A percentile compares a stretch with the other conserved stretches of the same genome.
Conservation (phyloP, 2,329 filamentous ascomycete genomes). For the Emydomyces testavorans region DNA sequence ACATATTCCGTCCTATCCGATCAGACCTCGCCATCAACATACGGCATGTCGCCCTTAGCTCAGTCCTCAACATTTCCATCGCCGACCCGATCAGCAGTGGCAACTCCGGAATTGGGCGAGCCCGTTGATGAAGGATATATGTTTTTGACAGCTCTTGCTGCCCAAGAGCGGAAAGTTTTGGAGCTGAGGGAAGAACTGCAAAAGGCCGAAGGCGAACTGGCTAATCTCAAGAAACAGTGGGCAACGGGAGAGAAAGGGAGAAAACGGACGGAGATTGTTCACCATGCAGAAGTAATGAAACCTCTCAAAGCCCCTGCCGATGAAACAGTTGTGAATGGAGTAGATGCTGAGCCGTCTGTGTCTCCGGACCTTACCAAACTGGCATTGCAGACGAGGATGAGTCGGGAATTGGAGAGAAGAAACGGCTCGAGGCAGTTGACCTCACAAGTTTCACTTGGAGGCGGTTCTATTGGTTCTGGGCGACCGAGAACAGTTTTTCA, state of each 20-base stretch:
- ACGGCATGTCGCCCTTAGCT: slow-evolving; percentile 26
- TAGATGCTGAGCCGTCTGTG: slow-evolving; percentile 15
- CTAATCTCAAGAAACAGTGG: slow-evolving; percentile 72
- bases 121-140: slow-evolving; percentile 45
- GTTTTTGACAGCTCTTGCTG: slow-evolving; percentile 80
- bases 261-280: slow-evolving; percentile 57
- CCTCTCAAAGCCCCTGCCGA: slow-evolving; percentile 36
- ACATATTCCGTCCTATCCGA: slow-evolving; percentile 21
- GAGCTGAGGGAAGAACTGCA: slow-evolving; percentile 84
- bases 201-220: slow-evolving; percentile 67
- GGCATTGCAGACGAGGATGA: slow-evolving; percentile 27
- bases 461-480: not conserved
- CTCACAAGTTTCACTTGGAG: slow-evolving; percentile 25
- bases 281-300: slow-evolving; percentile 49
- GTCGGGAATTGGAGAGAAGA: slow-evolving; percentile 58
- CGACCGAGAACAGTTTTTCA: slow-evolving; percentile 54
- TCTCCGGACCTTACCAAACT: slow-evolving; percentile 18
- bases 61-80: slow-evolving; percentile 27
- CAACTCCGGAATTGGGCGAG: slow-evolving; percentile 15
- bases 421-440: slow-evolving; percentile 51
- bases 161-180: slow-evolving; percentile 80
- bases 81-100: slow-evolving; percentile 19
- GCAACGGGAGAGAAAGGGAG: slow-evolving; percentile 62
- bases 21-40: slow-evolving; percentile 23
- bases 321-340: slow-evolving; percentile 8